phyloP scores from a whole-genome alignment of 176 grass and related monocot species.

The Rhynchospora tenuis region DNA sequence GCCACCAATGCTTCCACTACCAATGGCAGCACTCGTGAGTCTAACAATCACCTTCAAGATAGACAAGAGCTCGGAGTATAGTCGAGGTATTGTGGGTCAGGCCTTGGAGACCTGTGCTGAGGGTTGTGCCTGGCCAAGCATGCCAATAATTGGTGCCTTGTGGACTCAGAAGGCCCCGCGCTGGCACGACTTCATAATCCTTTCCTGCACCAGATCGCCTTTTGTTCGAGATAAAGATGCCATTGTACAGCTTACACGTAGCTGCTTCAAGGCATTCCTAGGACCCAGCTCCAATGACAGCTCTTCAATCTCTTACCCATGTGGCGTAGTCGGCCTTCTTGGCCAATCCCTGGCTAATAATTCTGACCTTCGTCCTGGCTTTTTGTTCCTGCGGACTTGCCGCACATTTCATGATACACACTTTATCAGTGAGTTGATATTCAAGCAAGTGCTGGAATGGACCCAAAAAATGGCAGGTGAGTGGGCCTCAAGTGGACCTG shows the following conservation, averaged over 20 bases:
- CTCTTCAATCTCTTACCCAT: conserved; percentile 42
- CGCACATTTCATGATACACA: conserved; percentile 73
- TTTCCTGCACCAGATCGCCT: conserved; percentile 75
- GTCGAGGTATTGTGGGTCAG: conserved; percentile 59
- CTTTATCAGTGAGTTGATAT: conserved; percentile 75
- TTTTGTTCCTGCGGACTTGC: conserved; percentile 76
- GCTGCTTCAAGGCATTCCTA: conserved; percentile 89
- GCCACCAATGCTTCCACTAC: conserved; percentile 93
- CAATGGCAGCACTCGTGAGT: conserved; percentile 92
- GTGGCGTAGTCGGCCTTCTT: conserved; percentile 67
- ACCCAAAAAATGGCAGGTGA: conserved; percentile 58
- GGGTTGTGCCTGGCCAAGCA: conserved; percentile 81
- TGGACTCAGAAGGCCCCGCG: conserved; percentile 90
- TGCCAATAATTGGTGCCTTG: conserved; percentile 91
- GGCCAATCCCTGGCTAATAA: conserved; percentile 63
- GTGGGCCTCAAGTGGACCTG: conserved; percentile 53
- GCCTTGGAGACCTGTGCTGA: conserved; percentile 88
- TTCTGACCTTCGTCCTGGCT: conserved; percentile 59
- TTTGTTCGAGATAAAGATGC: conserved; percentile 80
- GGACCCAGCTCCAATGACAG: conserved; percentile 28
- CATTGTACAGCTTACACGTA: conserved; percentile 58
- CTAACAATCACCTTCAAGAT: conserved; percentile 98
- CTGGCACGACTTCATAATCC: conserved; percentile 89
- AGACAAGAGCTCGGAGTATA: conserved; percentile 73
- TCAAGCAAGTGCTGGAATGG: conserved; percentile 79